Evolutionary conservation across 305 asterid genomes (phyloP).

Genomic region (Fraxinus nigra): DNA sequence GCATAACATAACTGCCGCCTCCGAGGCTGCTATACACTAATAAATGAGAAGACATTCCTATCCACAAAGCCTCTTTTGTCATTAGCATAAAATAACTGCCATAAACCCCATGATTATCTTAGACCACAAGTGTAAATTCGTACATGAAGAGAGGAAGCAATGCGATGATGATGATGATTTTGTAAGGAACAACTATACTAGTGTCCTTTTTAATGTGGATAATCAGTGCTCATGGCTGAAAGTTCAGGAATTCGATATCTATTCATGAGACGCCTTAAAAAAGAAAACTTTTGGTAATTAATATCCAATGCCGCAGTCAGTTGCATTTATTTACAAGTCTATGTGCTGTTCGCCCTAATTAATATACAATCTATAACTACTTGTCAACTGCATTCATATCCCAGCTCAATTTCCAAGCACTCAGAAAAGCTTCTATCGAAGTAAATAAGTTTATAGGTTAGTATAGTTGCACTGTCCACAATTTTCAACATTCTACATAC

Average conservation of each 20-base stretch:
- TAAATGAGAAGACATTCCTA: not conserved
- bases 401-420: not conserved
- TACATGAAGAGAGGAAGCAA: not conserved
- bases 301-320: not conserved
- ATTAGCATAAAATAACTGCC: not conserved
- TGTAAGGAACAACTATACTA: not conserved
- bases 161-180: not conserved
- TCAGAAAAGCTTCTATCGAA: not conserved
- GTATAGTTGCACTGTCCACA: not conserved
- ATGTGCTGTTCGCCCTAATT: not conserved
- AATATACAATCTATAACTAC: not conserved
- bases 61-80: not conserved
- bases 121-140: not conserved
- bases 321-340: not conserved
- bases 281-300: not conserved
- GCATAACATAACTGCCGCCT: not conserved
- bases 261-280: not conserved
- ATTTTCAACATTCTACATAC: not conserved
- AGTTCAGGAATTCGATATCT: not conserved
- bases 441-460: not conserved
- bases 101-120: not conserved
- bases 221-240: not conserved
- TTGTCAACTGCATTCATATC: not conserved
- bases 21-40: not conserved
- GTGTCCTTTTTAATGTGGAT: not conserved